These are phyloP conservation scores for Arthrinium phaeospermum DNA, from an alignment of 2,329 filamentous ascomycete species.

Conservation along the genomic window DNA sequence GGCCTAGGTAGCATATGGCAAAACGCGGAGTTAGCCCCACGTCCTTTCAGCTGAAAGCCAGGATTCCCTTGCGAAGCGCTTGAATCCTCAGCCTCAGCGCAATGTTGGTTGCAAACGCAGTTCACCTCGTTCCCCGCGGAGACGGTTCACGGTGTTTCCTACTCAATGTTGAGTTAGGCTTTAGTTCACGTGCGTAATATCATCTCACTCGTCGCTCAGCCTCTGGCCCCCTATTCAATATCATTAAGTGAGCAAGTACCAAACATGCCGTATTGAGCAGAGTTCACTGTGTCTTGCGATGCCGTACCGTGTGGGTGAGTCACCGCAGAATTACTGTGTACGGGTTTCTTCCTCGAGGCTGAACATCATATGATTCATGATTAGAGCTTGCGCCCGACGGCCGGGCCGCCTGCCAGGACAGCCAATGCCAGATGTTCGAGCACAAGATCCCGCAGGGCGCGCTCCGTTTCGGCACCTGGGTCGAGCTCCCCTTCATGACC, in stretches of 20 bases:
- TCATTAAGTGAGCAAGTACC: not conserved
- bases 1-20: not conserved
- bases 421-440: constrained; percentile 71
- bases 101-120: not conserved
- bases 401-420: constrained; percentile 76
- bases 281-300: not conserved
- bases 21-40: not conserved
- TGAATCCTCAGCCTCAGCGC: not conserved
- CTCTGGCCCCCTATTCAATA: not conserved
- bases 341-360: not conserved
- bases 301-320: not conserved
- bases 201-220: not conserved
- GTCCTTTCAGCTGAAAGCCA: not conserved
- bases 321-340: not conserved
- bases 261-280: not conserved
- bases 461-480: constrained; percentile 76
- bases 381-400: constrained; percentile 71
- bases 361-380: not conserved
- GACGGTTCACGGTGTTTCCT: not conserved
- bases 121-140: not conserved
- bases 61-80: not conserved
- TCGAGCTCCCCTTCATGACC: constrained; percentile 63
- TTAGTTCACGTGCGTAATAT: not conserved
- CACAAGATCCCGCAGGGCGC: constrained; percentile 81
- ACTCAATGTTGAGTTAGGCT: not conserved